Evolutionary conservation across 352 stramenopile genomes (phyloP), one percentile per base, ranked within the genome.

Genomic region (Peronospora tabacina): DNA sequence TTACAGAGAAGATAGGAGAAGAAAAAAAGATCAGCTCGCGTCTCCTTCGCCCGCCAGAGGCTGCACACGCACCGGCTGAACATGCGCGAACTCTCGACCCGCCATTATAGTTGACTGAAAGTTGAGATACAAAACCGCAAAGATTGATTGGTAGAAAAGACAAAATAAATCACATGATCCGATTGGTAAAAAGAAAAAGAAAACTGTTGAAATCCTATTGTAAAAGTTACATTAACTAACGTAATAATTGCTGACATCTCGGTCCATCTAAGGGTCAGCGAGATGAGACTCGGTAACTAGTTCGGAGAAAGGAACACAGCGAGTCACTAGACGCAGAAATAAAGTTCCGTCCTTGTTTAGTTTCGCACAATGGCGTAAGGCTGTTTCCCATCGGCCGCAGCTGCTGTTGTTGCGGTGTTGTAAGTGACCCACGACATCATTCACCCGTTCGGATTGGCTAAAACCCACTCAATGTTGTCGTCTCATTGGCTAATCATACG

Each of bases 41-140:
- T 19, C 17, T 20, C 22, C 13, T 22, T 19, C 2, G 20, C 28
- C 26, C 32, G 38, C 22, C 20, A 52, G 35, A 24, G 34, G 29
- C 48, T 5, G 36, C 38, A 38, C 40, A 70, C 63, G 51, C 62
- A 90, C 78, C 51, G 70, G 74, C 65, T 87, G 79, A 38, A 90
- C 63, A 61, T 90, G 79, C 45, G 74, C 76, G 58, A 90, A 90
- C 48, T 90, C 79, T 42, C 78, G 73, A 20, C 63, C 70, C 35
- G 73, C 72, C 66, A 71, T 71, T 32, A 1, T 29, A n/a, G 58
- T 48, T 46, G 54, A 55, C 13, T 46, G 44, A 24, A 35, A 22
- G 17, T 26, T 24, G 7, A 1, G 4, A 7, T 16, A 12, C 17
- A 17, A 22, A 30, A 7, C 4, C 9, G 1, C 20, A 33, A 56